Conservation (phyloP, 345 rosid species). For the Eucalyptus guilfoylei region DNA sequence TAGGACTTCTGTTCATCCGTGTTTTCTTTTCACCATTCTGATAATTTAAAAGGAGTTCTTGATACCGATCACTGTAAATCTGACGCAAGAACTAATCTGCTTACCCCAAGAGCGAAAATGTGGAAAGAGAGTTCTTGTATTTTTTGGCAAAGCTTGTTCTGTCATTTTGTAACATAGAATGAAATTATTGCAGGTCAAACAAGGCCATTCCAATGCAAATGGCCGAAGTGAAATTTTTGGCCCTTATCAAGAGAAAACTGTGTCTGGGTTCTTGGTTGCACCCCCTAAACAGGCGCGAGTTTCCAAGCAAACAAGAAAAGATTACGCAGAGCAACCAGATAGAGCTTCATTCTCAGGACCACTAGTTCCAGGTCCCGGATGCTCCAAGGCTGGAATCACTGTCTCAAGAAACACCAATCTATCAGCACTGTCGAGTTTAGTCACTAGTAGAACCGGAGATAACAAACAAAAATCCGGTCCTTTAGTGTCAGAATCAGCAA, state of each 20-base stretch:
- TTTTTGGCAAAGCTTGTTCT: not conserved
- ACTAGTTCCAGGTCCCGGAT: conserved; percentile 18
- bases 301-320: conserved; percentile 23
- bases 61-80: not conserved
- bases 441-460: conserved; percentile 32
- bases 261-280: conserved; percentile 24
- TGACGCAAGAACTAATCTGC: not conserved
- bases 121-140: not conserved
- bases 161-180: not conserved
- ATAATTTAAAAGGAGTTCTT: not conserved
- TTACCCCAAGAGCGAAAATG: not conserved
- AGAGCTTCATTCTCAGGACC: conserved; percentile 58
- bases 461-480: conserved; percentile 8
- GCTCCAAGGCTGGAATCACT: conserved; percentile 8
- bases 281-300: conserved; percentile 17
- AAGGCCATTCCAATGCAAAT: not conserved
- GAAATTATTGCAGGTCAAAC: not conserved
- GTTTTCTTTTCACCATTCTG: not conserved
- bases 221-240: not conserved
- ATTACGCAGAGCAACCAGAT: conserved; percentile 5
- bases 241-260: conserved; percentile 13
- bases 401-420: conserved; percentile 15
- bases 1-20: not conserved
- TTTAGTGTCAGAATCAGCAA: conserved; percentile 7
- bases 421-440: conserved; percentile 33